Evolutionary conservation across 441 rosid species (phyloP).

Genomic region (Arabidopsis hybrid): DNA sequence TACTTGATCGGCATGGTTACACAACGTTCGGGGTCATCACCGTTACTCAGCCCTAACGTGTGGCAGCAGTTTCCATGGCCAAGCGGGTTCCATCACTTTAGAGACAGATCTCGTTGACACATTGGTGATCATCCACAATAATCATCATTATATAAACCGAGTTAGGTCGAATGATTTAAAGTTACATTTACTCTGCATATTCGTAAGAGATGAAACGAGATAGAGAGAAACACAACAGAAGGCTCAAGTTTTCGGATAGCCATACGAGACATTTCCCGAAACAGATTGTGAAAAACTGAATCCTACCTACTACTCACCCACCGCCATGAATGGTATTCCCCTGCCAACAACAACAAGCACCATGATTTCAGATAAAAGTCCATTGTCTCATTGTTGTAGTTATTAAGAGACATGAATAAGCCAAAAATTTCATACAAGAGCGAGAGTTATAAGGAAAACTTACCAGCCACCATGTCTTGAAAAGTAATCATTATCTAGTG

Average conservation of each 20-base stretch:
- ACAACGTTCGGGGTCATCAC: conserved; percentile 74
- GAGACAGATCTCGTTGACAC: background rate
- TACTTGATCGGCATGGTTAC: conserved; percentile 87
- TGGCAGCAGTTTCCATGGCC: conserved; percentile 93
- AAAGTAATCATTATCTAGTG: conserved; percentile 93
- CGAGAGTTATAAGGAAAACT: conserved; percentile 12
- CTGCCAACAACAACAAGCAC: conserved; percentile 45
- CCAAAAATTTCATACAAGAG: background rate
- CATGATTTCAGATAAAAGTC: conserved; percentile 3
- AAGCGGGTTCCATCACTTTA: conserved; percentile 46
- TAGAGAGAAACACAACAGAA: conserved; percentile 21
- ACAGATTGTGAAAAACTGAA: conserved; percentile 11
- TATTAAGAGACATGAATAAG: conserved; percentile 6
- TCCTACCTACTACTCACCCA: conserved; percentile 55
- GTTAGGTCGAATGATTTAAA: background rate
- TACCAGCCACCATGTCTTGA: conserved; percentile 97
- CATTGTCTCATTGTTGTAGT: background rate
- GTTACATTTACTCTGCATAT: conserved; percentile 17
- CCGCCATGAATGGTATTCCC: conserved; percentile 73
- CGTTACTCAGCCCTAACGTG: conserved; percentile 97
- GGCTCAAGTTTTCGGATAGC: conserved; percentile 22
- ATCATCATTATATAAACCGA: conserved; percentile 18
- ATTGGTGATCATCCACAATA: conserved; percentile 7
- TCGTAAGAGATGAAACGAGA: conserved; percentile 2
- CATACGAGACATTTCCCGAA: background rate